Conservation (phyloP, 2,329 filamentous ascomycete species). For the Aspergillus hortae region DNA sequence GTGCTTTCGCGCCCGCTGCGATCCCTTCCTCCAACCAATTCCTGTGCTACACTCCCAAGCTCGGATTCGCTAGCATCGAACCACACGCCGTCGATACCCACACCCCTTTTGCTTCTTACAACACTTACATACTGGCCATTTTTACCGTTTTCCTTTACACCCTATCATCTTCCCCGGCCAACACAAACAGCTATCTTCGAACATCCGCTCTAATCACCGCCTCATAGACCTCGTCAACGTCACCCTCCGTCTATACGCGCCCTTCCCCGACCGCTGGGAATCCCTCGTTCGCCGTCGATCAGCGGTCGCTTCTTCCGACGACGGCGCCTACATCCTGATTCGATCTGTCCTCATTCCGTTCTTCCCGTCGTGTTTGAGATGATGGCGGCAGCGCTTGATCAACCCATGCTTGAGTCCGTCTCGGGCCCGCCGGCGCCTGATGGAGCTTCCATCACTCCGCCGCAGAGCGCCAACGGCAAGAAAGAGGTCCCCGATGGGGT, state of each 20-base stretch:
- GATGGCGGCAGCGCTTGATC: conserved; percentile 35
- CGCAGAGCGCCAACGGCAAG: conserved; percentile 42
- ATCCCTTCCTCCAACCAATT: background rate
- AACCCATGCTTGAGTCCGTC: conserved; percentile 25
- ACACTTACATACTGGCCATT: background rate
- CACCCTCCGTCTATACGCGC: conserved; percentile 3
- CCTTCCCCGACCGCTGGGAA: conserved; percentile 43
- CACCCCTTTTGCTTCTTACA: background rate
- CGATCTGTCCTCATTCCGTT: conserved; percentile 9
- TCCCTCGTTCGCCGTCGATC: conserved; percentile 37
- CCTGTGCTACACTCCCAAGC: background rate
- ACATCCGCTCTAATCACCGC: conserved; percentile 3
- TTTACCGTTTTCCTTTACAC: background rate
- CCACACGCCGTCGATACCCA: background rate
- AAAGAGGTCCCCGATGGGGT: conserved; percentile 42
- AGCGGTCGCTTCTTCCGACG: conserved; percentile 42
- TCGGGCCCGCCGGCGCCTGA: conserved; percentile 22
- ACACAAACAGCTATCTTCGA: background rate
- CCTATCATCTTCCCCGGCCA: background rate
- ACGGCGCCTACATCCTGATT: conserved; percentile 26
- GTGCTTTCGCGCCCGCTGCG: background rate
- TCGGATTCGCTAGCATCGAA: background rate
- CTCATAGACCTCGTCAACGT: conserved; percentile 3
- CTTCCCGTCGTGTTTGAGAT: conserved; percentile 15
- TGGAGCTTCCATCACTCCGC: conserved; percentile 40